These are phyloP conservation scores for Fusarium tupiense DNA, from an alignment of 2,329 filamentous ascomycete genomes.

Conservation along the genomic window DNA sequence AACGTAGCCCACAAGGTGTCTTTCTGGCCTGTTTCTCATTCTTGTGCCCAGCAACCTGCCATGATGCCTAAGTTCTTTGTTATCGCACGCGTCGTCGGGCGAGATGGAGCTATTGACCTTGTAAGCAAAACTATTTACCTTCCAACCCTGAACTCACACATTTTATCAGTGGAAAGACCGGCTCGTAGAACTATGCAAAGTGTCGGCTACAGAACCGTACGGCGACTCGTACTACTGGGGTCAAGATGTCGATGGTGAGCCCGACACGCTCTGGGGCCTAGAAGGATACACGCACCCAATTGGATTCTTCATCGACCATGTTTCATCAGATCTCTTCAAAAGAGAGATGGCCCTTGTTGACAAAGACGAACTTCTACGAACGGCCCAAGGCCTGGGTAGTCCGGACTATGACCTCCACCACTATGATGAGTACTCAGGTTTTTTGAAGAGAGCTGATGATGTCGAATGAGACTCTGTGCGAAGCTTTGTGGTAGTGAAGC, in stretches of 20 bases:
- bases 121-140: accelerated
- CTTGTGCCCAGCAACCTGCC: accelerated
- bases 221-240: background rate
- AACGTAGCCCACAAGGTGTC: accelerated
- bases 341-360: background rate
- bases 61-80: background rate
- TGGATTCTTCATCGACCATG: background rate
- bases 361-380: background rate
- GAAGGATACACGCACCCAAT: background rate
- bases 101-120: background rate
- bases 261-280: background rate
- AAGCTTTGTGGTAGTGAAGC: background rate
- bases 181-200: background rate
- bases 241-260: background rate
- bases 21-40: accelerated
- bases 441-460: background rate
- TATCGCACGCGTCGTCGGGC: background rate
- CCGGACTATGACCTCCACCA: background rate
- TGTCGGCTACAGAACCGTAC: background rate
- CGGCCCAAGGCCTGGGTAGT: background rate
- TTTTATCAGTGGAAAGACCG: background rate
- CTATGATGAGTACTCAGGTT: background rate
- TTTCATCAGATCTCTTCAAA: background rate
- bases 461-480: background rate
- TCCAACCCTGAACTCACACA: accelerated